These are phyloP conservation scores for Candida ulmi DNA, from an alignment of 805 yeast genomes.

Conservation along the genomic window DNA sequence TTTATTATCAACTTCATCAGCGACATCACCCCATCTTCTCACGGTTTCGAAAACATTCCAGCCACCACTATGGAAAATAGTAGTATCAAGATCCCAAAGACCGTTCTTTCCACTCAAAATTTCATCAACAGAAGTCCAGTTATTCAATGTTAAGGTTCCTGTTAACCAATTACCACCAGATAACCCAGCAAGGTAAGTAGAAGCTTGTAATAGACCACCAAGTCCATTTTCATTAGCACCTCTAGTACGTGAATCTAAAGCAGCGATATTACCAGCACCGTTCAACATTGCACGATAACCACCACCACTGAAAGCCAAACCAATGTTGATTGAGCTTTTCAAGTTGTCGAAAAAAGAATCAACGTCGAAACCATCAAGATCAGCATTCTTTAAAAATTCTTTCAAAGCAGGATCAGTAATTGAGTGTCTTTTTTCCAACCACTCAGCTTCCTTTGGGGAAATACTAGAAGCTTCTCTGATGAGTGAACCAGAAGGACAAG, in stretches of 20 bases:
- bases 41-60: slow-evolving; percentile 46
- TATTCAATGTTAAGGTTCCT: slow-evolving; percentile 61
- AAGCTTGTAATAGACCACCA: slow-evolving; percentile 65
- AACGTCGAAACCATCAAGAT: slow-evolving; percentile 39
- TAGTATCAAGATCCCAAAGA: slow-evolving; percentile 65
- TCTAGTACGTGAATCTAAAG: slow-evolving; percentile 64
- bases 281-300: slow-evolving; percentile 84
- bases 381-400: slow-evolving; percentile 35
- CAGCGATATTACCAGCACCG: slow-evolving; percentile 81
- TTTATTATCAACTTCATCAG: slow-evolving; percentile 47
- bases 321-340: slow-evolving; percentile 40
- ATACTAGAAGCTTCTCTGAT: slow-evolving; percentile 45
- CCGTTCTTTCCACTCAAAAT: slow-evolving; percentile 37
- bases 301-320: slow-evolving; percentile 72
- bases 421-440: slow-evolving; percentile 39
- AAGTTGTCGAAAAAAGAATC: slow-evolving; percentile 33
- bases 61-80: slow-evolving; percentile 62
- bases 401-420: slow-evolving; percentile 25
- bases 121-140: slow-evolving; percentile 66
- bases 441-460: slow-evolving; percentile 41
- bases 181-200: slow-evolving; percentile 68
- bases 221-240: slow-evolving; percentile 50
- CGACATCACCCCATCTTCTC: slow-evolving; percentile 47
- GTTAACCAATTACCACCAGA: slow-evolving; percentile 85
- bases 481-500: slow-evolving; percentile 38